These are phyloP conservation scores for Musa balbisiana DNA, from an alignment of 202 grass and related monocot species.

Conservation along the genomic window DNA sequence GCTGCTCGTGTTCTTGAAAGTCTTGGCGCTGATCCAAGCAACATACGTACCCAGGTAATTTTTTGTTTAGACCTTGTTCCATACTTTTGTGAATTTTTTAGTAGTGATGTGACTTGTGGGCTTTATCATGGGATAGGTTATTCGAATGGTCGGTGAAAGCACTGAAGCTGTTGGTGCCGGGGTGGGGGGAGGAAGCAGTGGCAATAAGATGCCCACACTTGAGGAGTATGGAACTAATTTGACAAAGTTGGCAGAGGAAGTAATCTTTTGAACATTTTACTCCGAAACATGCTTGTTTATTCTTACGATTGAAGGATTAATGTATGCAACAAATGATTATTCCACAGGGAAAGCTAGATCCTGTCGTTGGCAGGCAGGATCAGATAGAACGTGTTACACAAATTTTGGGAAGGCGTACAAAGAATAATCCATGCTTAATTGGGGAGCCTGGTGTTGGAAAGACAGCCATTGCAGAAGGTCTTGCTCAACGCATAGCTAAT, in stretches of 20 bases:
- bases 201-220: slow-evolving; percentile 13
- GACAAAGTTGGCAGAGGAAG: slow-evolving; percentile 15
- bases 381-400: slow-evolving; percentile 5
- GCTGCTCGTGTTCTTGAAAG: slow-evolving; percentile 76
- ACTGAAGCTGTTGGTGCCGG: slow-evolving; percentile 7
- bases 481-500: slow-evolving; percentile 1
- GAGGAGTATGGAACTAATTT: slow-evolving; percentile 19
- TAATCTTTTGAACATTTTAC: not conserved
- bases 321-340: not conserved
- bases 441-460: slow-evolving; percentile 12
- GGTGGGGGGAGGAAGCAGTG: slow-evolving; percentile 10
- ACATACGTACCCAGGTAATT: slow-evolving; percentile 81
- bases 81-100: not conserved
- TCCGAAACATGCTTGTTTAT: not conserved
- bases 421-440: slow-evolving; percentile 12
- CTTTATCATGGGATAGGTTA: slow-evolving; percentile 2
- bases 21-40: slow-evolving; percentile 88
- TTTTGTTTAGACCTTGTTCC: not conserved
- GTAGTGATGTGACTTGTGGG: not conserved
- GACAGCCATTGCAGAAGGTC: slow-evolving; percentile 9
- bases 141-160: slow-evolving; percentile 10
- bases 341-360: not conserved
- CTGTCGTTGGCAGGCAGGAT: not conserved
- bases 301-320: not conserved
- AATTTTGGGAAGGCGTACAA: slow-evolving; percentile 4